Base-by-base conservation (phyloP, 2,329 filamentous ascomycete genomes). In the Tolypocladium tundrense region DNA sequence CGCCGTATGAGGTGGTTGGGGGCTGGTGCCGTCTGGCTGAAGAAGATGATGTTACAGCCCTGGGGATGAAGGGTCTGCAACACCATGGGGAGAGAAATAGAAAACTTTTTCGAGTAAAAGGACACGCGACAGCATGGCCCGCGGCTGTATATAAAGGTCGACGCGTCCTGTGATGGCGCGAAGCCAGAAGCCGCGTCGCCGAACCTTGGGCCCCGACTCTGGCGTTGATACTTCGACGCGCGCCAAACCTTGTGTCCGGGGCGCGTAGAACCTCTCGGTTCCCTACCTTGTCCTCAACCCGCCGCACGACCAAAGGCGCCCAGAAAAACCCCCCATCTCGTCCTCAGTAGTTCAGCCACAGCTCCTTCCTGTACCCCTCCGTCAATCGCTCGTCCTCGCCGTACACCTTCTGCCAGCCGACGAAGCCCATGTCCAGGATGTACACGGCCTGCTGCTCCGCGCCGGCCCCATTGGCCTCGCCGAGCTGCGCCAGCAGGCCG, bases 351-450 rank as follows among this genome's bases (percentile, higher is more conserved):
- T 84, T 79, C 63, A 82, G 79, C 93, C 93, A 97, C 54, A 97
- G 75, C 73, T 96, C 90, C 75, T 89, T 90, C 57, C 82, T 79
- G 72, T 90, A 97, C 1, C 79, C 88, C 72, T 96, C 90, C 0
- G 94, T 97, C 70, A 99, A 75, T 62, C 84, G 76, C 69, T 86
- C 78, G 74, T 97, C 91, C 56, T 83, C 77, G 0, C 91, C 93
- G 73, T 87, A 90, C 64, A 81, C 77, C 75, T 95, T 86, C 79
- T 96, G 91, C 94, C 94, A 99, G 58, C 87, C 84, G 16, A 85
- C 82, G 69, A 97, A 99, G 1, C 94, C 94, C 0, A 85, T 81
- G 55, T 95, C 88, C 3, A 97, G 77, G 8, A 97, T 85, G 70
- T 83, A 88, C 6, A 97, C 87, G 66, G 85, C 83, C 76, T 97